These are phyloP conservation scores for Terfezia boudieri DNA, from an alignment of 495 filamentous ascomycete genomes.

Conservation along the genomic window DNA sequence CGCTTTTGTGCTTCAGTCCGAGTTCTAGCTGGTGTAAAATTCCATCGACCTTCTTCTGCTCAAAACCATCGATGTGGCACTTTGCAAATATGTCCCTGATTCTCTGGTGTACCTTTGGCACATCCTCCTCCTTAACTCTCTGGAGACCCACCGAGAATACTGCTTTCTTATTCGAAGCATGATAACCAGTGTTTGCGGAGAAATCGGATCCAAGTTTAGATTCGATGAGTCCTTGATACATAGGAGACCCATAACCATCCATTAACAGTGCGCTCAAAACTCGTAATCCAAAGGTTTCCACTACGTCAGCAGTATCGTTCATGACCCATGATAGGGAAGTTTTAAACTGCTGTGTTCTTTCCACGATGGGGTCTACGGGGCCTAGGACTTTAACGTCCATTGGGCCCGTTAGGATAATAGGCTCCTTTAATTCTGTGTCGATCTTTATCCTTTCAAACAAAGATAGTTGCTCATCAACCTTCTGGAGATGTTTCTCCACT, in stretches of 20 bases:
- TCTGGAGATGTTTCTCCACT: constrained; percentile 50
- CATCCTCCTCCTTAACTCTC: constrained; percentile 58
- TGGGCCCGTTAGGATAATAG: constrained; percentile 46
- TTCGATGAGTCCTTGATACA: constrained; percentile 81
- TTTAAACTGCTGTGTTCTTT: constrained; percentile 70
- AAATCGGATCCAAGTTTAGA: constrained; percentile 78
- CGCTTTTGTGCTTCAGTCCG: constrained; percentile 76
- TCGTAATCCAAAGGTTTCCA: constrained; percentile 68
- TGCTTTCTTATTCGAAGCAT: constrained; percentile 47
- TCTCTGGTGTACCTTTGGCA: constrained; percentile 49
- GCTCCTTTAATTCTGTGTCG: constrained; percentile 50
- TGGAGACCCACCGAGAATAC: constrained; percentile 81
- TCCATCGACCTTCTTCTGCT: constrained; percentile 70
- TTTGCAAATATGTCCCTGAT: constrained; percentile 46
- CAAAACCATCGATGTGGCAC: constrained; percentile 51
- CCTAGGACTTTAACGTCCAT: constrained; percentile 47
- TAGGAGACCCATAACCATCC: constrained; percentile 83
- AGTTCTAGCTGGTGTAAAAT: constrained; percentile 85
- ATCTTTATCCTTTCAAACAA: constrained; percentile 43
- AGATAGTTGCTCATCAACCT: constrained; percentile 48
- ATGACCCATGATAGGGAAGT: constrained; percentile 84
- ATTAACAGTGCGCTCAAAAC: constrained; percentile 62
- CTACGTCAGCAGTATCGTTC: constrained; percentile 53
- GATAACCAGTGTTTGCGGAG: constrained; percentile 81
- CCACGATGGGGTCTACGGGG: constrained; percentile 71